A percentile compares a stretch with the other conserved stretches of the same genome.
Conservation (phyloP, 495 filamentous ascomycete species). For the Aspergillus wentii region DNA sequence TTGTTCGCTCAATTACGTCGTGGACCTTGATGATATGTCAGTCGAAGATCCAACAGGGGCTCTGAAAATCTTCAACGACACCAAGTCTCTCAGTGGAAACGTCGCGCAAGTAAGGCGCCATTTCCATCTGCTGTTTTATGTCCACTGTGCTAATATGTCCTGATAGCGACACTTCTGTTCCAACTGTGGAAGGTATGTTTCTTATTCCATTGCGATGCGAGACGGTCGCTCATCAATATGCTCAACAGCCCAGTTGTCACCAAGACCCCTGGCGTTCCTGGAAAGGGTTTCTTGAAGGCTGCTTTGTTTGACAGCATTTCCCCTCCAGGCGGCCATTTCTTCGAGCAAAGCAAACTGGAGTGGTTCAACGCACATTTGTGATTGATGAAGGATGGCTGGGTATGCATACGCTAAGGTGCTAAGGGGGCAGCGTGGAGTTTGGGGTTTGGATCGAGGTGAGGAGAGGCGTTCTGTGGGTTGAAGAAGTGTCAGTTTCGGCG, state of each 20-base stretch:
- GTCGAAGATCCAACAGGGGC: constrained; percentile 13
- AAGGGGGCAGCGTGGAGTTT: no score
- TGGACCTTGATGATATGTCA: constrained; percentile 10
- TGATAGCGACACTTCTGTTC: constrained; percentile 24
- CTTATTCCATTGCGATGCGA: no score
- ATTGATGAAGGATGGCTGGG: no score
- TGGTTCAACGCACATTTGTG: no score
- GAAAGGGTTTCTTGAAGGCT: constrained; percentile 21
- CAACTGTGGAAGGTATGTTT: constrained; percentile 23
- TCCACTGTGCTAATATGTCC: constrained; percentile 1
- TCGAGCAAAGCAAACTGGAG: no score
- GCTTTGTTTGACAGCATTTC: constrained; percentile 18
- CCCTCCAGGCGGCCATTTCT: constrained; percentile 1
- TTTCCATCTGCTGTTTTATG: background rate
- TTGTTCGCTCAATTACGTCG: constrained; percentile 23
- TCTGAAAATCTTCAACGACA: constrained; percentile 14
- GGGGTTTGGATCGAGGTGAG: no score
- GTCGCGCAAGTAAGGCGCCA: constrained; percentile 8
- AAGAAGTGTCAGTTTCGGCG: no score
- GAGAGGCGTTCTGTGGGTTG: no score
- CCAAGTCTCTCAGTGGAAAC: constrained; percentile 13
- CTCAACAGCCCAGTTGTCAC: constrained; percentile 12
- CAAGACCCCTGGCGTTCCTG: constrained; percentile 12
- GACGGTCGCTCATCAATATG: background rate
- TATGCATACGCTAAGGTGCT: no score